phyloP scores from a whole-genome alignment of 2,329 filamentous ascomycete genomes.

The Drechslera avenae region DNA sequence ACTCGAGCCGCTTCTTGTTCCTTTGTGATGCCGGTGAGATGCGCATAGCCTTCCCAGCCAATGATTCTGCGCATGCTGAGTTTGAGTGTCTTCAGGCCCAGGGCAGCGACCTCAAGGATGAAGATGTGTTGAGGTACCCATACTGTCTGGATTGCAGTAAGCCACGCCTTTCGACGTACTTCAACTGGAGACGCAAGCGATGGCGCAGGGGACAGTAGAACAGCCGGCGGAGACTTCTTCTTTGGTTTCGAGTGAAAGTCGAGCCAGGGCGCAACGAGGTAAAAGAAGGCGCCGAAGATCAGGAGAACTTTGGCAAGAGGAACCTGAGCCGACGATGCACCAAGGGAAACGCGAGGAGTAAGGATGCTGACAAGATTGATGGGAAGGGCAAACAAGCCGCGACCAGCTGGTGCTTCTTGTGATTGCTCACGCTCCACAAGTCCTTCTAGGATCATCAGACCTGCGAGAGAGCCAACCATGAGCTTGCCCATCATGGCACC shows the following conservation, averaged over 20 bases:
- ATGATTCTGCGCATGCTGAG: conserved; percentile 79
- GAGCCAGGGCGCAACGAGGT: conserved; percentile 62
- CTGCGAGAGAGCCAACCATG: conserved; percentile 90
- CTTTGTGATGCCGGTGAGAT: conserved; percentile 77
- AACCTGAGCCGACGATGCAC: conserved; percentile 40
- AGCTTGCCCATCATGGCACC: conserved; percentile 70
- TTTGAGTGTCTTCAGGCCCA: conserved; percentile 80
- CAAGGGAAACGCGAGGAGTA: conserved; percentile 41
- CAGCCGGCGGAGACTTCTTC: conserved; percentile 51
- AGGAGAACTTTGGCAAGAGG: conserved; percentile 58
- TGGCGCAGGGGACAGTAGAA: conserved; percentile 60
- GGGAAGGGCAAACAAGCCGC: conserved; percentile 52
- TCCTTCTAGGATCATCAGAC: conserved; percentile 89
- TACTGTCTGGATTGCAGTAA: conserved; percentile 89
- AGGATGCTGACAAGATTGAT: conserved; percentile 39
- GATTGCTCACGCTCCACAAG: conserved; percentile 67
- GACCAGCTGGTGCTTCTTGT: conserved; percentile 50
- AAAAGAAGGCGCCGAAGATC: conserved; percentile 60
- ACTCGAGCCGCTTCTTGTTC: conserved; percentile 85
- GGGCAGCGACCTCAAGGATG: conserved; percentile 80
- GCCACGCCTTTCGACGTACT: conserved; percentile 86
- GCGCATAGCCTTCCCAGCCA: conserved; percentile 76
- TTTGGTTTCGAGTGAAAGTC: conserved; percentile 62
- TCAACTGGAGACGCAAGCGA: conserved; percentile 82
- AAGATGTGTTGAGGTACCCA: conserved; percentile 90